Evolutionary conservation across 2,329 filamentous ascomycete species (phyloP), one percentile per base, ranked within the genome.

Genomic region (Paracoccidioides lutzii): DNA sequence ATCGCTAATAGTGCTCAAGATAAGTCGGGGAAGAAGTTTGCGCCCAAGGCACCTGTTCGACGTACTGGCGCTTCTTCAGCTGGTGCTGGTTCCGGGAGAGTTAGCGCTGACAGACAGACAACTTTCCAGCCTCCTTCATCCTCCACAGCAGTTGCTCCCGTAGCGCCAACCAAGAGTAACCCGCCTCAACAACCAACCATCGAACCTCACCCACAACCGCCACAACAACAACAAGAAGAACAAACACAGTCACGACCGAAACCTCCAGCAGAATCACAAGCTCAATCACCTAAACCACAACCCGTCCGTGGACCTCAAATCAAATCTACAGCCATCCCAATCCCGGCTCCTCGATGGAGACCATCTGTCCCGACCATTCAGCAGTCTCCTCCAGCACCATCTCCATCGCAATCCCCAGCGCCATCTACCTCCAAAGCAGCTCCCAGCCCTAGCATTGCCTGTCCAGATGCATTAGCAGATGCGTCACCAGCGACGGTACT

Each of bases 11-110:
- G 12, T 54, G 22, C 41, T 59, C 7, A 57, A 72, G 76, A 72
- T 62, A 84, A 86, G 76, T 84, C 85, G 73, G 78, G 84, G 69
- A 87, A 87, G 73, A 86, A 87, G 71, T 88, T 89, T 73, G 86
- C 86, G 67, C 85, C 85, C 46, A 88, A 86, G 73, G 80, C 80
- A 60, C 81, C 80, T 38, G 75, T 76, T 60, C 80, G 83, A 65
- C 76, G 78, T 57, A 73, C 76, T 59, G 74, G 49, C 42, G 50
- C 58, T 43, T 10, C 53, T 54, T 40, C 53, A 5, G 12, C 54
- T 38, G 50, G 37, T 22, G 6, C 68, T 73, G 37, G 60, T 70
- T 44, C 66, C 68, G 55, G 65, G 6, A 54, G 52, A 15, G 42
- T 72, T 43, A 75, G 71, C 60, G 66, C 68, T 55, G 69, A 71